Conservation (phyloP, 371 early-diverging fungal species). For the Rhizopus arrhizus region DNA sequence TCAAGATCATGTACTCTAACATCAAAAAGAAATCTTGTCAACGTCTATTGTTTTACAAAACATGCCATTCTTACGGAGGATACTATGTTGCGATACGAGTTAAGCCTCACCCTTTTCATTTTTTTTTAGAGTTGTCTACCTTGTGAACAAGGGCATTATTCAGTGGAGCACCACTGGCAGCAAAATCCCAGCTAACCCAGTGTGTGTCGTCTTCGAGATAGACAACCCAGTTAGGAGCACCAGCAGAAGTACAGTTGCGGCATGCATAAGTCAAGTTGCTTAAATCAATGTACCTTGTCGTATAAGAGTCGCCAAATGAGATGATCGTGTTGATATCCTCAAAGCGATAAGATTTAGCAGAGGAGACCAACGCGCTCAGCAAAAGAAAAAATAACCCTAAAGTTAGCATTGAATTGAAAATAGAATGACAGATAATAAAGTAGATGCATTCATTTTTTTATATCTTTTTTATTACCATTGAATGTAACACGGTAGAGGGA, state of each 20-base stretch:
- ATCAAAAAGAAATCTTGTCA: background rate
- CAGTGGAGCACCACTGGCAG: slow-evolving; percentile 44
- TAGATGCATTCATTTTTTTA: too few species aligned
- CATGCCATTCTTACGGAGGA: background rate
- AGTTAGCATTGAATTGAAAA: too few species aligned
- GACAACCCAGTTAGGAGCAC: slow-evolving; percentile 47
- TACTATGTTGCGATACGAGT: background rate
- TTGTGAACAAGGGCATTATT: slow-evolving; percentile 32
- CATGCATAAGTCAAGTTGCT: slow-evolving; percentile 31
- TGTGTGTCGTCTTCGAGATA: slow-evolving; percentile 27
- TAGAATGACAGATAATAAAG: too few species aligned
- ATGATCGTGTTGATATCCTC: slow-evolving; percentile 29
- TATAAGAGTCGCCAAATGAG: slow-evolving; percentile 49
- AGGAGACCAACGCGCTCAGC: too few species aligned
- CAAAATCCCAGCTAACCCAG: slow-evolving; percentile 42
- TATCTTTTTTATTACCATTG: too few species aligned
- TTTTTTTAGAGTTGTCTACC: slow-evolving; percentile 12
- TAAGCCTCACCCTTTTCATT: background rate
- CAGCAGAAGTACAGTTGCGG: slow-evolving; percentile 39
- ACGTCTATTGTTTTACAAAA: too few species aligned
- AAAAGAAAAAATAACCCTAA: too few species aligned
- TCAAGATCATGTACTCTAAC: slow-evolving; percentile 37
- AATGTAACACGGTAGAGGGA: too few species aligned
- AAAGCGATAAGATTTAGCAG: slow-evolving; percentile 1
- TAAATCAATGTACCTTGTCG: slow-evolving; percentile 36